These are phyloP conservation scores for Pseudogymnoascus sp. DNA, from an alignment of 2,329 filamentous ascomycete genomes.

Conservation along the genomic window DNA sequence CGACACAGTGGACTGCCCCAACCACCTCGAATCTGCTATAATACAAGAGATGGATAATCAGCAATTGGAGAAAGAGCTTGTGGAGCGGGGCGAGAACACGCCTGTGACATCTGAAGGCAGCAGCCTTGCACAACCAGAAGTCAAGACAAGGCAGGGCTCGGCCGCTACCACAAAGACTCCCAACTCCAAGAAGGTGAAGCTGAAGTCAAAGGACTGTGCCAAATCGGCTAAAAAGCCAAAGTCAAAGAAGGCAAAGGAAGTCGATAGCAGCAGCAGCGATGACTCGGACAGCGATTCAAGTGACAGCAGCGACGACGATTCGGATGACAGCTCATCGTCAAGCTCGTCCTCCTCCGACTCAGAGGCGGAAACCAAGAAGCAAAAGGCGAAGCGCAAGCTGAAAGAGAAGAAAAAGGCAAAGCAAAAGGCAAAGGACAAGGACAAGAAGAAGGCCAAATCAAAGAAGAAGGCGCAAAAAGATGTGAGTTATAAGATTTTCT, in stretches of 20 bases:
- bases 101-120: slow-evolving; percentile 18
- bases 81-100: slow-evolving; percentile 20
- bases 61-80: slow-evolving; percentile 15
- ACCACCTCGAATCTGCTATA: not conserved
- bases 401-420: slow-evolving; percentile 33
- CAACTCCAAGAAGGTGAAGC: slow-evolving; percentile 20
- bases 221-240: slow-evolving; percentile 17
- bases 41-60: slow-evolving; percentile 3
- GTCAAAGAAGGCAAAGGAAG: slow-evolving; percentile 20
- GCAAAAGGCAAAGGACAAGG: slow-evolving; percentile 26
- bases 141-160: slow-evolving; percentile 19
- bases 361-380: slow-evolving; percentile 25
- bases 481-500: slow-evolving; percentile 16
- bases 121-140: slow-evolving; percentile 20
- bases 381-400: slow-evolving; percentile 30
- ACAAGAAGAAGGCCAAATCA: slow-evolving; percentile 33
- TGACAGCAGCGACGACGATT: slow-evolving; percentile 5
- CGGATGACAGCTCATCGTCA: slow-evolving; percentile 14
- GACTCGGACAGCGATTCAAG: slow-evolving; percentile 18
- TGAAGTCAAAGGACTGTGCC: slow-evolving; percentile 17
- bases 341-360: slow-evolving; percentile 15
- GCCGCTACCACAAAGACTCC: slow-evolving; percentile 17
- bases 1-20: not conserved
- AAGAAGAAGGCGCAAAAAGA: slow-evolving; percentile 33
- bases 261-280: slow-evolving; percentile 17